Conservation (phyloP, 2,329 filamentous ascomycete species). For the Cercospora zeae-maydis region DNA sequence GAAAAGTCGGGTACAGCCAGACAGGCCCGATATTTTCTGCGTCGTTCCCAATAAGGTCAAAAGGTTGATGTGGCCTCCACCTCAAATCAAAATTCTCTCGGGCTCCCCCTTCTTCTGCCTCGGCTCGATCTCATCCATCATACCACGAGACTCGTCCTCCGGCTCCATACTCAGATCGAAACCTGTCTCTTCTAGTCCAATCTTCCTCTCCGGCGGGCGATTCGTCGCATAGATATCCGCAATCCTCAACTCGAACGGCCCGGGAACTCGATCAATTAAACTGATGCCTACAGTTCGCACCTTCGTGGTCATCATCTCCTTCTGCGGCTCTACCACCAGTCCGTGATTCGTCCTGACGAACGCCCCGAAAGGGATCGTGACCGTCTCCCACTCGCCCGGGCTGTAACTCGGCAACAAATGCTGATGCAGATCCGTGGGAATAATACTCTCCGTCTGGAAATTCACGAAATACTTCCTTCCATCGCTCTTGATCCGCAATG, state of each 20-base stretch:
- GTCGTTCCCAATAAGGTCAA: too few species aligned
- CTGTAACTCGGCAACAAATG: slow-evolving; percentile 77
- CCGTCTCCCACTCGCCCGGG: slow-evolving; percentile 88
- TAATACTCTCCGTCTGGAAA: slow-evolving; percentile 88
- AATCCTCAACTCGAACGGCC: slow-evolving; percentile 82
- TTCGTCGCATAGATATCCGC: slow-evolving; percentile 92
- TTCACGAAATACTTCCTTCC: slow-evolving; percentile 92
- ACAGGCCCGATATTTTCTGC: too few species aligned
- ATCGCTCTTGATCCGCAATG: slow-evolving; percentile 83
- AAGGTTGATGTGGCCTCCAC: too few species aligned
- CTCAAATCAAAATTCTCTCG: slow-evolving; percentile 36
- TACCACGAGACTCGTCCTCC: slow-evolving; percentile 19
- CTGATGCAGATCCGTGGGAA: slow-evolving; percentile 93
- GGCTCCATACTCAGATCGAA: slow-evolving; percentile 30
- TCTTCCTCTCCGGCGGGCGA: slow-evolving; percentile 41
- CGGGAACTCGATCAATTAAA: slow-evolving; percentile 81
- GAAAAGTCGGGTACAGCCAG: too few species aligned
- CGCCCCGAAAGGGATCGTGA: slow-evolving; percentile 84
- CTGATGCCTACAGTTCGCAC: slow-evolving; percentile 83
- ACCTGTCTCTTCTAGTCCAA: slow-evolving; percentile 32
- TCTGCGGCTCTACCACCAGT: slow-evolving; percentile 86
- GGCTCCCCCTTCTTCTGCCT: slow-evolving; percentile 35
- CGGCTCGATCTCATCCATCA: slow-evolving; percentile 34
- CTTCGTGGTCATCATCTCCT: slow-evolving; percentile 80
- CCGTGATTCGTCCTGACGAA: slow-evolving; percentile 96